Base-by-base conservation (phyloP, 257 asterid genomes). In the Solanum habrochaites region DNA sequence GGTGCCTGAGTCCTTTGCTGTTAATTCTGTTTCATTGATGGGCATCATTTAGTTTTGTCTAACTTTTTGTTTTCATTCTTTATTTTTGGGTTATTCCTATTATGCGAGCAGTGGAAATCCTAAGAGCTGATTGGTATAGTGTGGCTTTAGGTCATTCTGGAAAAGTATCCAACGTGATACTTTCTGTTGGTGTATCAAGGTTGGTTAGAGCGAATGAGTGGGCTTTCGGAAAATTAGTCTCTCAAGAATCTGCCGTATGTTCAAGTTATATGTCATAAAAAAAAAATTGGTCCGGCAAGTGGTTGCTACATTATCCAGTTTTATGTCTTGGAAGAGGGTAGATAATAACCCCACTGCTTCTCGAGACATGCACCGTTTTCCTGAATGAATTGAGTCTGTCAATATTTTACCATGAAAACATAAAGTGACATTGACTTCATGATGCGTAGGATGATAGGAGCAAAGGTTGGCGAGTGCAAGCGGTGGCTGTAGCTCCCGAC, bases 401-500 rank as follows among this genome's bases (percentile, higher is more conserved):
- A 9, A 29, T 80, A 29, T 18, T 47, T 80, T 49, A 29, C 35
- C 5, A 15, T 5, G 67, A 4, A 47, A 45, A 20, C 67, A 80
- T n/a, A 20, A 47, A 80, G 43, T 80, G 85, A 80, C 42, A 15
- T 49, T 80, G 85, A 29, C 10, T 47, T 80, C 85, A 45, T 80
- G 16, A 47, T 80, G 32, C 72, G 80, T 81, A 87, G 91, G 91
- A 89, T 64, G 86, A 87, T 47, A 64, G 91, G 82, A 89, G 88
- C 66, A 58, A 89, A 20, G 71, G 88, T 70, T 89, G 91, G 91
- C 80, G 86, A 42, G 71, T n/a, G 78, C 91, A n/a, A n/a, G 91
- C 88, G 58, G 86, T 87, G 56, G 91, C 88, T 52, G 83, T 89
- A 78, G 85, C 89, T 72, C 43, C 88, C 8, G 91, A 89, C 67